Conservation (phyloP, 768 basidiomycete genomes). For the Paxillus ammoniavirescens region DNA sequence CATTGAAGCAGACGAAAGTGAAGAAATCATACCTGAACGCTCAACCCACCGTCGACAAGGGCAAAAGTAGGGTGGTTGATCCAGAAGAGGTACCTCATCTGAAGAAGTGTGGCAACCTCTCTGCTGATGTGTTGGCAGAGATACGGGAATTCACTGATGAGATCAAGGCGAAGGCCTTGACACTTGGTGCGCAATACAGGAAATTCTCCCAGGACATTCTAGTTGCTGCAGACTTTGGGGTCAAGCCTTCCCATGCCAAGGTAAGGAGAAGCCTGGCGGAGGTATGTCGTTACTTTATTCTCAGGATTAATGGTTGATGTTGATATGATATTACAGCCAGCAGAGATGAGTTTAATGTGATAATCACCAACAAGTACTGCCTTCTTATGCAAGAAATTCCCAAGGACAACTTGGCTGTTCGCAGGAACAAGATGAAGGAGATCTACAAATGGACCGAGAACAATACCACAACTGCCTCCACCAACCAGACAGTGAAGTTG, state of each 20-base stretch:
- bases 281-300: not conserved
- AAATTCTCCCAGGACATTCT: not conserved
- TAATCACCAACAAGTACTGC: not conserved
- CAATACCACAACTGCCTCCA: not conserved
- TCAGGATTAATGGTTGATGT: too few relatives aligned
- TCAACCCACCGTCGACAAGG: too few relatives aligned
- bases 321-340: too few relatives aligned
- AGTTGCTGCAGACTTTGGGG: not conserved
- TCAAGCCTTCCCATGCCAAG: not conserved
- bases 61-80: too few relatives aligned
- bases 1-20: too few relatives aligned
- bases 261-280: not conserved
- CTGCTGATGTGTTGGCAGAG: not conserved
- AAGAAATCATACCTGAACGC: too few relatives aligned
- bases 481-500: too few relatives aligned
- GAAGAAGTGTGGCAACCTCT: not conserved
- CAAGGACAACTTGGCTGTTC: not conserved
- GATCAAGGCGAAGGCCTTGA: not conserved
- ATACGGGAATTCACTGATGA: not conserved
- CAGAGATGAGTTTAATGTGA: not conserved
- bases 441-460: not conserved
- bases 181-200: not conserved
- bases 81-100: too few relatives aligned
- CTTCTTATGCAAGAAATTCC: not conserved
- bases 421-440: not conserved